Evolutionary conservation across 768 basidiomycete species (phyloP).

Genomic region (Termitomyces sp.): DNA sequence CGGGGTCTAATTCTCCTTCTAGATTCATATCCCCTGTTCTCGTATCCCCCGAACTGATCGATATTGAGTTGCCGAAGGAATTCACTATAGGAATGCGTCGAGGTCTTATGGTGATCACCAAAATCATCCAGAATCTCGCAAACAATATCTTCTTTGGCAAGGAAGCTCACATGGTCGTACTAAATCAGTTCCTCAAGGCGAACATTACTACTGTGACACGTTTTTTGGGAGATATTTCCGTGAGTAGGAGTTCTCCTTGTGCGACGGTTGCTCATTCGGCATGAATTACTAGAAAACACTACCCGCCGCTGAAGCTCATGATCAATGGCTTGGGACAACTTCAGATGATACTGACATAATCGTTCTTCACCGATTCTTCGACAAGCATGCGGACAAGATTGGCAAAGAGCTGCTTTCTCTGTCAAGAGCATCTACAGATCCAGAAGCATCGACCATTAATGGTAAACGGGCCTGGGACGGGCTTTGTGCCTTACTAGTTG

Average conservation of each 20-base stretch:
- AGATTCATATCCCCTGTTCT: slow-evolving; percentile 93
- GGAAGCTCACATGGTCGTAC: slow-evolving; percentile 77
- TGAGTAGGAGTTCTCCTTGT: slow-evolving; percentile 28
- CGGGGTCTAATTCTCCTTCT: slow-evolving; percentile 2
- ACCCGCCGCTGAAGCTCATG: slow-evolving; percentile 47
- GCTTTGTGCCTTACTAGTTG: slow-evolving; percentile 75
- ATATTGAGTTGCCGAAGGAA: slow-evolving; percentile 74
- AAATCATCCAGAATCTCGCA: slow-evolving; percentile 89
- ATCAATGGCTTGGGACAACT: slow-evolving; percentile 74
- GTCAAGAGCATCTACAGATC: slow-evolving; percentile 56
- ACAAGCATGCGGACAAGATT: slow-evolving; percentile 83
- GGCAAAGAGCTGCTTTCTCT: slow-evolving; percentile 82
- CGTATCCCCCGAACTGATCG: slow-evolving; percentile 80
- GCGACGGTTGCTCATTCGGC: not conserved
- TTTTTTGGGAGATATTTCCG: slow-evolving; percentile 75
- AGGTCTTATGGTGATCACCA: slow-evolving; percentile 83
- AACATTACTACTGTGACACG: slow-evolving; percentile 73
- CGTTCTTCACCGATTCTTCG: slow-evolving; percentile 80
- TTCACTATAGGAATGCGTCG: slow-evolving; percentile 57
- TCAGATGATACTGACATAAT: slow-evolving; percentile 83
- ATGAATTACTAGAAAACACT: slow-evolving; percentile 31
- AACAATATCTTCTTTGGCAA: slow-evolving; percentile 95
- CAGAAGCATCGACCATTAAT: slow-evolving; percentile 49
- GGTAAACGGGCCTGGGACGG: slow-evolving; percentile 86
- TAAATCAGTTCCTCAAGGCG: slow-evolving; percentile 71